These are phyloP conservation scores for Clavariopsis aquatica DNA, from an alignment of 495 filamentous ascomycete genomes.

Conservation along the genomic window DNA sequence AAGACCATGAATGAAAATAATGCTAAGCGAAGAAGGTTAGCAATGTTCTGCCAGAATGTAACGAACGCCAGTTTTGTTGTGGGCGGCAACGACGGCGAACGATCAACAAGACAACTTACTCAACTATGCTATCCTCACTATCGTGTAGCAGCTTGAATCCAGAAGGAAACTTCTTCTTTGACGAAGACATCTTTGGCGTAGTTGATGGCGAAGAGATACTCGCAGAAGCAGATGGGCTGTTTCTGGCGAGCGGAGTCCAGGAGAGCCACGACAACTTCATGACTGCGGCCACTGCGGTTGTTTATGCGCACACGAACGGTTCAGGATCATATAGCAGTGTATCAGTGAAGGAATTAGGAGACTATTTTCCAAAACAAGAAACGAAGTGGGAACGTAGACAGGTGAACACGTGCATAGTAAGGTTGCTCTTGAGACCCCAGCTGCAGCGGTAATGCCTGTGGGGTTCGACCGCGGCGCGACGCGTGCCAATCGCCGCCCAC, in stretches of 20 bases:
- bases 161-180: slow-evolving; percentile 32
- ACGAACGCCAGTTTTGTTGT: background rate
- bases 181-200: background rate
- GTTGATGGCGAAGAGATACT: background rate
- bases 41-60: background rate
- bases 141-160: slow-evolving; percentile 39
- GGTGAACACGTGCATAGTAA: too few relatives aligned
- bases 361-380: too few relatives aligned
- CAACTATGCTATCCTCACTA: slow-evolving; percentile 28
- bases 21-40: background rate
- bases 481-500: too few relatives aligned
- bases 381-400: too few relatives aligned
- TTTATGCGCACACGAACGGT: too few relatives aligned
- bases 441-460: too few relatives aligned
- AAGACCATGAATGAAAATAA: slow-evolving; percentile 18
- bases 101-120: slow-evolving; percentile 21
- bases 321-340: too few relatives aligned
- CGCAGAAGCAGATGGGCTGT: background rate
- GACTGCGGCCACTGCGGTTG: too few relatives aligned
- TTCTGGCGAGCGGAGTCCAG: background rate
- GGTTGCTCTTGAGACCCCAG: too few relatives aligned
- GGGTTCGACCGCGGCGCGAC: too few relatives aligned
- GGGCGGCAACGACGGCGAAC: background rate
- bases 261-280: background rate
- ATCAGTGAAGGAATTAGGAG: too few relatives aligned